These are phyloP conservation scores for Cairneyella variabilis DNA, from an alignment of 495 filamentous ascomycete species.

Conservation along the genomic window DNA sequence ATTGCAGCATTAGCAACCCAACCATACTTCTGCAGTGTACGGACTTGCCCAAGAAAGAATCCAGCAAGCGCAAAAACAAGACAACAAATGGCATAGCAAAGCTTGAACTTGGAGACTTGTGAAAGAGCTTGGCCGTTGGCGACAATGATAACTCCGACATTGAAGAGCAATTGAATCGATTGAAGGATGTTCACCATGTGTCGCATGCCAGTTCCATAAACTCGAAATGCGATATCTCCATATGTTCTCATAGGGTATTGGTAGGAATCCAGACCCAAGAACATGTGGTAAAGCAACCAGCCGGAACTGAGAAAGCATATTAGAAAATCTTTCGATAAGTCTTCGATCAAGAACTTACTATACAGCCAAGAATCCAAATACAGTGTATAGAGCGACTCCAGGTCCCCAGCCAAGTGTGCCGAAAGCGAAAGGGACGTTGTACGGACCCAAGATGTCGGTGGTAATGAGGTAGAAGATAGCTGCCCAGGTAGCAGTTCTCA, in stretches of 20 bases:
- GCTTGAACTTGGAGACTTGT: constrained; percentile 51
- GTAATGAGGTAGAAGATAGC: constrained; percentile 58
- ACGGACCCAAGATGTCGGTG: constrained; percentile 58
- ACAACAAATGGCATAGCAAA: no score
- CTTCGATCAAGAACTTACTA: no score
- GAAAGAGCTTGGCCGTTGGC: constrained; percentile 49
- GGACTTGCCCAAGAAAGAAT: constrained; percentile 46
- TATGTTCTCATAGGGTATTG: constrained; percentile 50
- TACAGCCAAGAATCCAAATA: constrained; percentile 40
- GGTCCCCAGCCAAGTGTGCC: constrained; percentile 38
- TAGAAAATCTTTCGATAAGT: no score
- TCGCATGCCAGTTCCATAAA: constrained; percentile 44
- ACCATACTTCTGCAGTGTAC: constrained; percentile 46
- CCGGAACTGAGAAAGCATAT: no score
- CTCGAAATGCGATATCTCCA: constrained; percentile 54
- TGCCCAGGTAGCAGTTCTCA: constrained; percentile 46
- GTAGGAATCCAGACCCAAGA: constrained; percentile 51
- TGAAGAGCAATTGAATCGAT: constrained; percentile 44
- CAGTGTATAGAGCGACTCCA: constrained; percentile 38
- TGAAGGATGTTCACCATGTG: constrained; percentile 49
- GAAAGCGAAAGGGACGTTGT: constrained; percentile 38
- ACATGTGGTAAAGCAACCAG: constrained; percentile 52
- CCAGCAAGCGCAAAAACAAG: constrained; percentile 48
- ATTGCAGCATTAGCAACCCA: constrained; percentile 54
- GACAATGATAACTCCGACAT: constrained; percentile 49